These are phyloP conservation scores for Pseudogymnoascus sp. DNA, from an alignment of 2,329 filamentous ascomycete species.

Conservation along the genomic window DNA sequence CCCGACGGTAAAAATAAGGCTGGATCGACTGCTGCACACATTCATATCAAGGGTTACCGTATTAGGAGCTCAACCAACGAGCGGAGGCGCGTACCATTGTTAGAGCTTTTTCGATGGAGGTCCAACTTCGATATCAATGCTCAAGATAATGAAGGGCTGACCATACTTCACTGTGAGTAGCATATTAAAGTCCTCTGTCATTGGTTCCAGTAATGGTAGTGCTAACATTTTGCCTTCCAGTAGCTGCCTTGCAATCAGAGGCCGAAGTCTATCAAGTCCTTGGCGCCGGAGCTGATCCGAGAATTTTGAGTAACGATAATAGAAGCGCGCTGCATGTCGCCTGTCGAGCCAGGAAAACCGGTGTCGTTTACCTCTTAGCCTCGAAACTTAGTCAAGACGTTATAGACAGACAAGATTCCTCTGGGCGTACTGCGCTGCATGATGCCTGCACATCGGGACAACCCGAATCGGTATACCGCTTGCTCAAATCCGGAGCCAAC, in stretches of 20 bases:
- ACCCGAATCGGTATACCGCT: conserved; percentile 12
- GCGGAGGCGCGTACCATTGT: conserved; percentile 9
- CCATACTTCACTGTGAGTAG: conserved; percentile 16
- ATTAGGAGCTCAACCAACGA: conserved; percentile 6
- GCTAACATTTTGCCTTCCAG: too few relatives aligned
- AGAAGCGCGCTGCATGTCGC: conserved; percentile 35
- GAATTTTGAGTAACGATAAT: conserved; percentile 25
- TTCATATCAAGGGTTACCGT: neutral
- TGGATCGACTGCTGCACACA: neutral
- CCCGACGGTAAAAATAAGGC: neutral
- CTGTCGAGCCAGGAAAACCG: conserved; percentile 26
- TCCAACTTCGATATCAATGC: conserved; percentile 14
- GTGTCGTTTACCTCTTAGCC: conserved; percentile 23
- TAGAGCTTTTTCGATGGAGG: conserved; percentile 8
- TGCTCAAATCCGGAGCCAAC: conserved; percentile 13
- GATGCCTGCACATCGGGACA: conserved; percentile 14
- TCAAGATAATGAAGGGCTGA: conserved; percentile 20
- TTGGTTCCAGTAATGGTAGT: too few relatives aligned
- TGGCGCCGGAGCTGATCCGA: conserved; percentile 30
- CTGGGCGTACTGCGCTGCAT: conserved; percentile 13
- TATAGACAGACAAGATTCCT: neutral
- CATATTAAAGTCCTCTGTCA: too few relatives aligned
- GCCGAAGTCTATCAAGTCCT: conserved; percentile 25
- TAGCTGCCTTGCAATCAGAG: conserved; percentile 20
- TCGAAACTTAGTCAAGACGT: too few relatives aligned